Percentiles rank a stretch among this genome's conserved stretches.
These are phyloP conservation scores for Mycena amicta DNA, from an alignment of 768 basidiomycete species.

Conservation along the genomic window DNA sequence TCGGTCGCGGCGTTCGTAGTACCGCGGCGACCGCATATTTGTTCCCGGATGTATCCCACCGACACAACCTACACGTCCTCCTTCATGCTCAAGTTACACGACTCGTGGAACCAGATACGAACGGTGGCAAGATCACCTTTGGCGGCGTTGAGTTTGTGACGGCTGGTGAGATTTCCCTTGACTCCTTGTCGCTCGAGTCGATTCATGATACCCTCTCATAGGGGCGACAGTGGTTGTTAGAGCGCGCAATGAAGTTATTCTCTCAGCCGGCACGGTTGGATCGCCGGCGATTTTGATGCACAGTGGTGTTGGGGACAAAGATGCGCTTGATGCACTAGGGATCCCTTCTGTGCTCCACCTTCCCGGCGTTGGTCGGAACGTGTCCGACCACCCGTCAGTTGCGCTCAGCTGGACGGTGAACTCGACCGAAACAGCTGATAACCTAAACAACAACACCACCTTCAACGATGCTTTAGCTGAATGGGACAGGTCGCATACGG, in stretches of 20 bases:
- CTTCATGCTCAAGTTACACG: constrained; percentile 10
- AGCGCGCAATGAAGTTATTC: constrained; percentile 7
- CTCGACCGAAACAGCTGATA: constrained; percentile 1
- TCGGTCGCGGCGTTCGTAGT: constrained; percentile 18
- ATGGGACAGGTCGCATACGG: constrained; percentile 24
- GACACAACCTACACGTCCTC: constrained; percentile 19
- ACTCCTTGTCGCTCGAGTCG: neutral
- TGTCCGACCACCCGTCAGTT: constrained; percentile 24
- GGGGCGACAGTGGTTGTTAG: neutral
- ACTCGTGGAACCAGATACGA: neutral
- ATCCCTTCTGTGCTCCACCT: constrained; percentile 20
- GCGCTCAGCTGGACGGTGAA: constrained; percentile 6
- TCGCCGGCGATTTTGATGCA: constrained; percentile 29
- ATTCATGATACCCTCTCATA: neutral
- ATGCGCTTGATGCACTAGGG: constrained; percentile 3
- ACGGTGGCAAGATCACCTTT: neutral
- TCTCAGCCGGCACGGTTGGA: constrained; percentile 29
- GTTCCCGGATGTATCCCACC: constrained; percentile 15
- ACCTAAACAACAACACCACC: constrained; percentile 12
- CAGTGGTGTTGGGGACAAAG: constrained; percentile 30
- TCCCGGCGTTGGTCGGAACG: constrained; percentile 32
- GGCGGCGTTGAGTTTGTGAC: constrained; percentile 11
- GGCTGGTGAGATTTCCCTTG: neutral
- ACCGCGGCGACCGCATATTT: constrained; percentile 18
- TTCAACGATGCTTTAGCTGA: constrained; percentile 14